These are phyloP conservation scores for Euptelea pleiosperma DNA, from an alignment of 164 flowering plant genomes.

Conservation along the genomic window DNA sequence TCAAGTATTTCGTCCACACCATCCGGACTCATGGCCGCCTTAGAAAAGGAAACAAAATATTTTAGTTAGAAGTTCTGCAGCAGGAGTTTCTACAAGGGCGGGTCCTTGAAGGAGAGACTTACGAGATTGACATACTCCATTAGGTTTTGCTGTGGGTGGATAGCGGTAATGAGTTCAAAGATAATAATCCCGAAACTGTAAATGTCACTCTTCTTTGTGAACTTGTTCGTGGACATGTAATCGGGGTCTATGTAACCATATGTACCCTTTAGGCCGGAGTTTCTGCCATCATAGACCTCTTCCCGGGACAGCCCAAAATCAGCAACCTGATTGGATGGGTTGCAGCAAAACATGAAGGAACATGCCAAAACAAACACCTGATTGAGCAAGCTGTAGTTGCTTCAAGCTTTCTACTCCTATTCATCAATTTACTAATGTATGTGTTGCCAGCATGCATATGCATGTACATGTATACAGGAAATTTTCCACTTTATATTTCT, in stretches of 20 bases:
- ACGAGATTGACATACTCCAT: constrained; percentile 91
- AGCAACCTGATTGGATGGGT: constrained; percentile 59
- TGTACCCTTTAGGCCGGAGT: constrained; percentile 89
- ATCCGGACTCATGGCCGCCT: constrained; percentile 90
- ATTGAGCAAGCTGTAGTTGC: background rate
- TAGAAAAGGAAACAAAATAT: background rate
- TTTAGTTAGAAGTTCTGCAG: background rate
- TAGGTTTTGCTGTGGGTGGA: constrained; percentile 89
- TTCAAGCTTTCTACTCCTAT: background rate
- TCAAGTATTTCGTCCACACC: constrained; percentile 95
- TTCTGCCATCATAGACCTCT: constrained; percentile 69
- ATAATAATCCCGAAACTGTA: constrained; percentile 90
- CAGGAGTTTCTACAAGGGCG: background rate
- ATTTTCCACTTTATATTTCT: too few relatives aligned
- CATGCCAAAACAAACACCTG: background rate
- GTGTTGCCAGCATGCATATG: too few relatives aligned
- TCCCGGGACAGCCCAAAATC: constrained; percentile 98
- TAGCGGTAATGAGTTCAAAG: constrained; percentile 91
- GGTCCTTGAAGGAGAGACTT: constrained; percentile 26
- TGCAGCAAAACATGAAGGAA: background rate
- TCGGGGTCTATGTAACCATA: constrained; percentile 97
- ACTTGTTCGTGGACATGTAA: constrained; percentile 82
- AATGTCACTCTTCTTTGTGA: constrained; percentile 89
- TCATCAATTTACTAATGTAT: too few relatives aligned
- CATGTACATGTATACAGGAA: background rate